phyloP scores from a whole-genome alignment of 768 basidiomycete genomes.

The Amanita muscaria region DNA sequence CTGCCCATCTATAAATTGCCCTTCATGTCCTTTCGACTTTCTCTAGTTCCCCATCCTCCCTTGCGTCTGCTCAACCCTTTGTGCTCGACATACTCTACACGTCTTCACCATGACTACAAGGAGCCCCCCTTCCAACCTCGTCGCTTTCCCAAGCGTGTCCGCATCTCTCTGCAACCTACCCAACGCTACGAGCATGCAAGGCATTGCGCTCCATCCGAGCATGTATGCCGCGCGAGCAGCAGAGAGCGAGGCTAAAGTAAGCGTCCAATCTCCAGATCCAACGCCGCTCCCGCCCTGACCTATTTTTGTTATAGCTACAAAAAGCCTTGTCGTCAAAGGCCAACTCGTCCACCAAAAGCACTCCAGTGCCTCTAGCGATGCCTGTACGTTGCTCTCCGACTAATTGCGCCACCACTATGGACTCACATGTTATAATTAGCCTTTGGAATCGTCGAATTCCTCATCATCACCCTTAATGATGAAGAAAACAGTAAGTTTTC shows the following conservation, averaged over 20 bases:
- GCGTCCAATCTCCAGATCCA: slow-evolving; percentile 8
- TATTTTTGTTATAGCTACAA: slow-evolving; percentile 36
- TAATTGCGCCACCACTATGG: too few species aligned
- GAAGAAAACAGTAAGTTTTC: slow-evolving; percentile 39
- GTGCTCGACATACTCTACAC: too few species aligned
- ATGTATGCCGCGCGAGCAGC: slow-evolving; percentile 63
- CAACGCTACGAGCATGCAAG: slow-evolving; percentile 61
- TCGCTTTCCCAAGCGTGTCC: slow-evolving; percentile 68
- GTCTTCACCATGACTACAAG: too few species aligned
- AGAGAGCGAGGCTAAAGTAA: slow-evolving; percentile 71
- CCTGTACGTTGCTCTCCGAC: too few species aligned
- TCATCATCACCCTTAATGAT: slow-evolving; percentile 46
- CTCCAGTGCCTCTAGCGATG: slow-evolving; percentile 17
- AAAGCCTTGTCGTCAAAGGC: slow-evolving; percentile 51
- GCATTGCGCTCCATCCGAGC: slow-evolving; percentile 56
- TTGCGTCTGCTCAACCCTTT: slow-evolving; percentile 8
- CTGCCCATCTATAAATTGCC: slow-evolving; percentile 1
- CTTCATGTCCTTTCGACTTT: slow-evolving; percentile 12
- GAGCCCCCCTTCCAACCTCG: slow-evolving; percentile 40
- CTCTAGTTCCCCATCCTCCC: slow-evolving; percentile 11
- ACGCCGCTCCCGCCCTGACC: slow-evolving; percentile 1
- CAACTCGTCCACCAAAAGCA: slow-evolving; percentile 30
- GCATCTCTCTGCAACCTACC: slow-evolving; percentile 61
- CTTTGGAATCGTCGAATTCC: slow-evolving; percentile 6
- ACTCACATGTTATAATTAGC: not conserved